Evolutionary conservation across 495 filamentous ascomycete genomes (phyloP).

Genomic region (Daldinia grandis): DNA sequence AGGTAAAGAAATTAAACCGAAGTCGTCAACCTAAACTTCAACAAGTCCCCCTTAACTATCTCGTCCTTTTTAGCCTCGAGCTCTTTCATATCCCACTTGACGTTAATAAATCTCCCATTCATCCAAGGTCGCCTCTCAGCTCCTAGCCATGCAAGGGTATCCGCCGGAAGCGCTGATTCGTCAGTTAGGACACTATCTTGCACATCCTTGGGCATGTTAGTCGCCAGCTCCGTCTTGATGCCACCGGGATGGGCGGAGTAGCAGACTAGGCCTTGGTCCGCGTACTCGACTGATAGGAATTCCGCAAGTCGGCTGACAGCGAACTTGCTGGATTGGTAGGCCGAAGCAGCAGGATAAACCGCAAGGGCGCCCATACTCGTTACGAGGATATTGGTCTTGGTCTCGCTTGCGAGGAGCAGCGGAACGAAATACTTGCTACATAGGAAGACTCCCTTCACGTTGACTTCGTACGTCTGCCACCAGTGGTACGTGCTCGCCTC

Average conservation of each 20-base stretch:
- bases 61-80: conserved; percentile 56
- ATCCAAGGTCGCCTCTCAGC: conserved; percentile 51
- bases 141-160: conserved; percentile 51
- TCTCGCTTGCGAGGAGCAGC: conserved; percentile 48
- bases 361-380: conserved; percentile 47
- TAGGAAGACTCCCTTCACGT: conserved; percentile 56
- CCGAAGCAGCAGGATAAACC: conserved; percentile 37
- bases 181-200: conserved; percentile 40
- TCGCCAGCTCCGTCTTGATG: conserved; percentile 52
- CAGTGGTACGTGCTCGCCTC: conserved; percentile 49
- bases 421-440: conserved; percentile 54
- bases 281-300: conserved; percentile 55
- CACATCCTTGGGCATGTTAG: conserved; percentile 38
- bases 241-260: conserved; percentile 57
- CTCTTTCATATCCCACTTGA: conserved; percentile 59
- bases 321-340: conserved; percentile 56
- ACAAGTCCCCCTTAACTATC: conserved; percentile 51
- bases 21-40: conserved; percentile 55
- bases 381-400: conserved; percentile 49
- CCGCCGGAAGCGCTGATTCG: conserved; percentile 47
- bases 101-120: conserved; percentile 49
- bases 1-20: background rate
- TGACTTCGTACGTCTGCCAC: conserved; percentile 55
- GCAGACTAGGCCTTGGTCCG: conserved; percentile 50
- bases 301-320: conserved; percentile 53